A percentile compares a stretch with the other conserved stretches of the same genome.
These are phyloP conservation scores for Crithidia fasciculata DNA, from an alignment of 208 protist species.

Conservation along the genomic window DNA sequence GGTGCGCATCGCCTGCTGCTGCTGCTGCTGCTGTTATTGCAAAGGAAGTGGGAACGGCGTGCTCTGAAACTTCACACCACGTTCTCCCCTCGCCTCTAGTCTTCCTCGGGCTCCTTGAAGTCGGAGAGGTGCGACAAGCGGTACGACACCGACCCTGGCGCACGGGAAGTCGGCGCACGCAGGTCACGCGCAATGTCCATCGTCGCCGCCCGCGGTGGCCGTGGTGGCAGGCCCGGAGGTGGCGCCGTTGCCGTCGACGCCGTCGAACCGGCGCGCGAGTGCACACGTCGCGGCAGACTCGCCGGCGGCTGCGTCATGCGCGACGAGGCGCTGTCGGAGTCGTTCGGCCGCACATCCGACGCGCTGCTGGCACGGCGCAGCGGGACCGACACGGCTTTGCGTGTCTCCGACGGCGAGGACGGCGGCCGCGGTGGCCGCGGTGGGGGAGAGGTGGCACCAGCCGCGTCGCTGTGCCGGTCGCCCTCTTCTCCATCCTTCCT, in stretches of 20 bases:
- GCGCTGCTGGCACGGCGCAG: conserved; percentile 1
- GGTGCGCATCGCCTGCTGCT: too few species aligned
- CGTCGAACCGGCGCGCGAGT: conserved; percentile 2
- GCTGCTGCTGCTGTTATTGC: too few species aligned
- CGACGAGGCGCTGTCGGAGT: neutral
- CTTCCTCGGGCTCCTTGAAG: conserved; percentile 16
- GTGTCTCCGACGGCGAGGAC: neutral
- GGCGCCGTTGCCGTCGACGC: neutral
- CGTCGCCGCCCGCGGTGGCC: conserved; percentile 12
- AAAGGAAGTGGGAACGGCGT: too few species aligned
- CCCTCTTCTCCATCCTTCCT: neutral
- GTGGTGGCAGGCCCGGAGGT: conserved; percentile 6
- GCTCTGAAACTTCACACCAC: too few species aligned
- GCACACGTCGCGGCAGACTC: neutral
- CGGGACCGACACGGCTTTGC: neutral
- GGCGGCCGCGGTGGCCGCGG: conserved; percentile 7
- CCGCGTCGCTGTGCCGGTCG: neutral
- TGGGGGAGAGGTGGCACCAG: neutral
- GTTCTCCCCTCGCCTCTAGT: neutral
- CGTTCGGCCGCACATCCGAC: neutral
- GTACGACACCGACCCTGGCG: conserved; percentile 11
- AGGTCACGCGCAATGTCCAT: neutral
- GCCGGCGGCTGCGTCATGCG: conserved; percentile 1
- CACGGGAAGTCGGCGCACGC: conserved; percentile 11
- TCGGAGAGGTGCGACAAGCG: conserved; percentile 11